A percentile compares a stretch with the other conserved stretches of the same genome.
Evolutionary conservation across 371 early-diverging fungal genomes (phyloP).

Genomic region (Rhizopus sp.): DNA sequence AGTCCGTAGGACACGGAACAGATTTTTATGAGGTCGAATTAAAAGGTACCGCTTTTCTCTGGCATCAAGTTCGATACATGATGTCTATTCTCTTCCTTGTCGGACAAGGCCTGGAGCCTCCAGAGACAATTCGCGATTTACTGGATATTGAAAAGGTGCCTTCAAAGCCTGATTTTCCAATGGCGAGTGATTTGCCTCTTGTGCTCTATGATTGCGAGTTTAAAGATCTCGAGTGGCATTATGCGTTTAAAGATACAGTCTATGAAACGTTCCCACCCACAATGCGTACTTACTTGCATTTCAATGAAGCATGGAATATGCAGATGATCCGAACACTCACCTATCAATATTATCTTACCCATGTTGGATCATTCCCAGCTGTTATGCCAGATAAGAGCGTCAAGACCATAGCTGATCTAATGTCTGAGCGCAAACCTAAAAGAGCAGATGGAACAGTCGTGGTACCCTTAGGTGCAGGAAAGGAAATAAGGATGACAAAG

Average conservation of each 20-base stretch:
- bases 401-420: conserved; percentile 16
- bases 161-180: conserved; percentile 45
- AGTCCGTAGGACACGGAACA: conserved; percentile 19
- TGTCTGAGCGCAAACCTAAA: conserved; percentile 5
- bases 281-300: conserved; percentile 43
- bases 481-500: conserved; percentile 24
- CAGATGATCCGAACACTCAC: conserved; percentile 53
- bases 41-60: conserved; percentile 88
- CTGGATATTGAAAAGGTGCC: conserved; percentile 36
- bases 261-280: conserved; percentile 36
- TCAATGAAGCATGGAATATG: conserved; percentile 54
- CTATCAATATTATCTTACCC: conserved; percentile 31
- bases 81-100: conserved; percentile 88
- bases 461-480: conserved; percentile 43
- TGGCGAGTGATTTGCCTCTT: conserved; percentile 87
- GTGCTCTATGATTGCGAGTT: conserved; percentile 90
- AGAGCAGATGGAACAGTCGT: conserved; percentile 10
- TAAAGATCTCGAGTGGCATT: conserved; percentile 58
- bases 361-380: conserved; percentile 19
- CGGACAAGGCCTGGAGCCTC: conserved; percentile 59
- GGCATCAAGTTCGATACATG: conserved; percentile 98
- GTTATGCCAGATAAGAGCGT: conserved; percentile 18
- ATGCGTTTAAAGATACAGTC: conserved; percentile 21
- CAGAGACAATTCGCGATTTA: conserved; percentile 41
- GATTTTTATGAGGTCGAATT: conserved; percentile 71